These are phyloP conservation scores for Annulohypoxylon bovei DNA, from an alignment of 495 filamentous ascomycete species.

Conservation along the genomic window DNA sequence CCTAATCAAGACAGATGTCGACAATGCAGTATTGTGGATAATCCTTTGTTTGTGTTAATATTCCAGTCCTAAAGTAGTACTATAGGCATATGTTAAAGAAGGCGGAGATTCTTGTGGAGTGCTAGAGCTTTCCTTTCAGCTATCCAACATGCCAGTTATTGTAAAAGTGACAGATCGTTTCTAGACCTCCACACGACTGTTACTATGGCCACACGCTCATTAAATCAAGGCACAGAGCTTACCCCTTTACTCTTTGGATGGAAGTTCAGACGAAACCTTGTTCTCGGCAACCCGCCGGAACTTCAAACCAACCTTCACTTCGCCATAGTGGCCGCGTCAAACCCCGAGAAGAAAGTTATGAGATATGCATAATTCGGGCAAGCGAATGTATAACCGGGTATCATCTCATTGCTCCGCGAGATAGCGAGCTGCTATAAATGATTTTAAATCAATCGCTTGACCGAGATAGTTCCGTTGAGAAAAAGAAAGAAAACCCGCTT, in stretches of 20 bases:
- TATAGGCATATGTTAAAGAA: background rate
- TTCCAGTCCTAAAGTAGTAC: background rate
- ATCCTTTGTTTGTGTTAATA: background rate
- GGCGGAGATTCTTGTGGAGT: background rate
- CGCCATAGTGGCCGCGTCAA: background rate
- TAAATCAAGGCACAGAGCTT: background rate
- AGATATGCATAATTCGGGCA: slow-evolving; percentile 13
- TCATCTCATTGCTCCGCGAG: background rate
- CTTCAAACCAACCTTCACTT: background rate
- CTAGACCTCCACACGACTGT: background rate
- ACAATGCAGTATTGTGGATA: slow-evolving; percentile 4
- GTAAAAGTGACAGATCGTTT: background rate
- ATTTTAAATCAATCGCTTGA: background rate
- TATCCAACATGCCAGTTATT: background rate
- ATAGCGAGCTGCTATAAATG: background rate
- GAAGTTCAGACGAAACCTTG: background rate
- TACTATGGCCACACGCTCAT: background rate
- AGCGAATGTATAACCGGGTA: background rate
- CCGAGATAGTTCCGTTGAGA: background rate
- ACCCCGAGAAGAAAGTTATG: background rate
- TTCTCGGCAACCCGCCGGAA: background rate
- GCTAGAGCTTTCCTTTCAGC: background rate
- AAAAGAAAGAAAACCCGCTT: background rate
- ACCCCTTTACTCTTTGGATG: background rate
- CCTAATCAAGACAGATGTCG: background rate